These are phyloP conservation scores for Globisporangium recalcitrans DNA, from an alignment of 352 stramenopile species.

Conservation along the genomic window DNA sequence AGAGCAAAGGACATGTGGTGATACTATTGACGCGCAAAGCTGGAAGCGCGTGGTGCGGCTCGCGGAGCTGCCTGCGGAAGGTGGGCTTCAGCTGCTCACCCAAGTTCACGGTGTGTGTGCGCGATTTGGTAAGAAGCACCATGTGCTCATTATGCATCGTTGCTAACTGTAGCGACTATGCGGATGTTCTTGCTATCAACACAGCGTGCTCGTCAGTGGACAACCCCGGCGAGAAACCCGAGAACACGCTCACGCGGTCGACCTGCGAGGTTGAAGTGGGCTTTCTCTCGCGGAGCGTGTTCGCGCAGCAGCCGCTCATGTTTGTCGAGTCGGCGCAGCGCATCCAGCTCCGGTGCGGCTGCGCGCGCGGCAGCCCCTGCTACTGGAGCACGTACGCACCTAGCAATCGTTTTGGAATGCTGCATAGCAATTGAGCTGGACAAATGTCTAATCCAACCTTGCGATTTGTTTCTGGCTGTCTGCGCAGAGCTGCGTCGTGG, in stretches of 20 bases:
- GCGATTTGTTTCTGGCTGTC: not conserved
- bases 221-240: conserved; percentile 38
- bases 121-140: too few relatives aligned
- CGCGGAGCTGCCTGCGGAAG: conserved; percentile 13
- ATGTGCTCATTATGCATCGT: not conserved
- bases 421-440: not conserved
- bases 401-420: not conserved
- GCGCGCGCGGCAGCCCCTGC: conserved; percentile 45
- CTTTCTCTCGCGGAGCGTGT: conserved; percentile 19
- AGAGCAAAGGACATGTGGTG: not conserved
- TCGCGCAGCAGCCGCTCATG: conserved; percentile 21
- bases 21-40: not conserved
- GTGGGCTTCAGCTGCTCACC: conserved; percentile 27
- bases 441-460: not conserved
- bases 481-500: conserved; percentile 10
- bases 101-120: conserved; percentile 28
- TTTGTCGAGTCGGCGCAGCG: conserved; percentile 35
- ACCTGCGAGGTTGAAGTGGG: conserved; percentile 30
- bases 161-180: not conserved
- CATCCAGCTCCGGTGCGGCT: conserved; percentile 62
- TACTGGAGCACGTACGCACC: conserved; percentile 74
- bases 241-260: conserved; percentile 43
- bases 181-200: not conserved
- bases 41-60: conserved; percentile 38
- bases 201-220: conserved; percentile 47